These are phyloP conservation scores for Thelonectria olida DNA, from an alignment of 2,329 filamentous ascomycete species.

Conservation along the genomic window DNA sequence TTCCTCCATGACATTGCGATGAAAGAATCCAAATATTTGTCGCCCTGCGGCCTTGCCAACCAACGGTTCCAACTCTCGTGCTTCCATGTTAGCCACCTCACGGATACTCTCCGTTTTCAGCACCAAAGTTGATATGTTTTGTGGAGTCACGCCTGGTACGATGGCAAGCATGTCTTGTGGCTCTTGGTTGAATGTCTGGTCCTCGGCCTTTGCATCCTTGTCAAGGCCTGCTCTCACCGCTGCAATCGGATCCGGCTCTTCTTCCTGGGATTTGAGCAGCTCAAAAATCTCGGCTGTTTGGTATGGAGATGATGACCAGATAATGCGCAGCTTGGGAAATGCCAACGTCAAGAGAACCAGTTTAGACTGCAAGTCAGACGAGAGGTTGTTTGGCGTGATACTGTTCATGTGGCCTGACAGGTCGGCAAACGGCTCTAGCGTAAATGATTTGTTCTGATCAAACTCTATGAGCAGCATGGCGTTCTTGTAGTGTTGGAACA, in stretches of 20 bases:
- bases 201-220: conserved; percentile 63
- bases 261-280: conserved; percentile 86
- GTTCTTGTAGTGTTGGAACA: conserved; percentile 91
- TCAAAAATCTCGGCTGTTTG: conserved; percentile 98
- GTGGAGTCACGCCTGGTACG: conserved; percentile 84
- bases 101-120: conserved; percentile 78
- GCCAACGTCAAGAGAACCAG: conserved; percentile 91
- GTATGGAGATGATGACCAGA: conserved; percentile 93
- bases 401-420: conserved; percentile 69
- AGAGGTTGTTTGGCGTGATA: conserved; percentile 65
- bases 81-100: conserved; percentile 88
- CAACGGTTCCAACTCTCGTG: conserved; percentile 74
- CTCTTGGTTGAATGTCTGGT: conserved; percentile 81
- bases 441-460: conserved; percentile 96
- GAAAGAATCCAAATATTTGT: conserved; percentile 85
- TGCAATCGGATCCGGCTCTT: conserved; percentile 88
- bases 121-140: conserved; percentile 78
- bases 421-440: conserved; percentile 83
- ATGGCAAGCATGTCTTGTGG: conserved; percentile 90
- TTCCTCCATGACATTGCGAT: conserved; percentile 66
- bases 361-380: conserved; percentile 87
- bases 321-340: conserved; percentile 88
- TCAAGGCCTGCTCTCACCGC: conserved; percentile 84
- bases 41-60: conserved; percentile 82
- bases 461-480: conserved; percentile 97